Conservation (phyloP, 1,284 basidiomycete species). For the Cryptococcus sp. region DNA sequence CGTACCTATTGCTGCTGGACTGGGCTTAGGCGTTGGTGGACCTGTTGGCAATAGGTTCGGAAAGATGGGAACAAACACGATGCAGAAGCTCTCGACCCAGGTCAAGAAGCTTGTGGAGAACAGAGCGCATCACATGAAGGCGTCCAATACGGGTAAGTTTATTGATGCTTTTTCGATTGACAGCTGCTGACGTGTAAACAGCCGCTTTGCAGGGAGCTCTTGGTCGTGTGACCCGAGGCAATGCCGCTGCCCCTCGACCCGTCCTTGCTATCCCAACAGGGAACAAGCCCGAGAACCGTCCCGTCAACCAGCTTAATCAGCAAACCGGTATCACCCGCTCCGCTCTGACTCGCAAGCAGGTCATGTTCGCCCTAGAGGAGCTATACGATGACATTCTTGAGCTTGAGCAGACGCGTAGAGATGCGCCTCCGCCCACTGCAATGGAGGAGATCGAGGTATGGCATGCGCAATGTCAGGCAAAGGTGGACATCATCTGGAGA, state of each 20-base stretch:
- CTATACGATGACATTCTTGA: slow-evolving; percentile 83
- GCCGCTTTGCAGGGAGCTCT: slow-evolving; percentile 84
- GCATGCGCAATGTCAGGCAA: slow-evolving; percentile 60
- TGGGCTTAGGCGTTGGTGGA: slow-evolving; percentile 75
- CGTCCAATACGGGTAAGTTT: slow-evolving; percentile 68
- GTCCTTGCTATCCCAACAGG: slow-evolving; percentile 76
- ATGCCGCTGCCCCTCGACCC: slow-evolving; percentile 82
- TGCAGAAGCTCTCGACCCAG: slow-evolving; percentile 96
- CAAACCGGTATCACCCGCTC: slow-evolving; percentile 55
- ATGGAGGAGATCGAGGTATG: slow-evolving; percentile 65
- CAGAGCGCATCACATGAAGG: slow-evolving; percentile 80
- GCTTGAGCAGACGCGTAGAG: slow-evolving; percentile 81
- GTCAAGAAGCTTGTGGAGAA: slow-evolving; percentile 95
- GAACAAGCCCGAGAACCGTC: slow-evolving; percentile 51
- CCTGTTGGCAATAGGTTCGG: slow-evolving; percentile 61
- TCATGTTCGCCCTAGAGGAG: slow-evolving; percentile 76
- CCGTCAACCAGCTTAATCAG: slow-evolving; percentile 49
- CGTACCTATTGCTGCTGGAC: slow-evolving; percentile 70
- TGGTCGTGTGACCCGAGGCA: slow-evolving; percentile 80
- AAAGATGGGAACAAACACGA: slow-evolving; percentile 69
- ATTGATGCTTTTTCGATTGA: neutral
- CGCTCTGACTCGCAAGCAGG: slow-evolving; percentile 75
- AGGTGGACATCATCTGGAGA: slow-evolving; percentile 75
- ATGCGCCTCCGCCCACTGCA: slow-evolving; percentile 62
- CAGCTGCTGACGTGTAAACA: slow-evolving; percentile 13